Conservation (phyloP, 2,329 filamentous ascomycete species). For the Corynespora cassiicola region DNA sequence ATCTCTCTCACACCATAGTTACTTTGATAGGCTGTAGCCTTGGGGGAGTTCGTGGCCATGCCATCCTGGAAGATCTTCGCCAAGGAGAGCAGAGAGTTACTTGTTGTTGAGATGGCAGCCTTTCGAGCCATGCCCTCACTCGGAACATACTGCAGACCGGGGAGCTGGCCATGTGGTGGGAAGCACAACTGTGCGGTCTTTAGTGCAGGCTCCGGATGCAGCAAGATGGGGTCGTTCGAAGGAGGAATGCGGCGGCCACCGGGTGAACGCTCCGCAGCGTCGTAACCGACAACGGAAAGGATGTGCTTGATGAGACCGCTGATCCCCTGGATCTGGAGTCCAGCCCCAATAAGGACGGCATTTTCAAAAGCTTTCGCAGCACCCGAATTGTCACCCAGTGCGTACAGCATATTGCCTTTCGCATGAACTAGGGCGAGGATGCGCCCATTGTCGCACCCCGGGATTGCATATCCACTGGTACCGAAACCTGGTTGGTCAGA, state of each 20-base stretch:
- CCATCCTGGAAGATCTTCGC: constrained; percentile 98
- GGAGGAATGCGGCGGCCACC: constrained; percentile 33
- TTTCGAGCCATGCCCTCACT: constrained; percentile 74
- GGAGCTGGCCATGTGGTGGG: constrained; percentile 74
- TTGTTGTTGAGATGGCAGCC: constrained; percentile 88
- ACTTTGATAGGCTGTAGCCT: constrained; percentile 62
- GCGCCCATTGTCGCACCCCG: constrained; percentile 86
- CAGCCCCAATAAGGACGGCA: constrained; percentile 86
- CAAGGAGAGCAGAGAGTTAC: constrained; percentile 90
- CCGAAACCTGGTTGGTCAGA: constrained; percentile 66
- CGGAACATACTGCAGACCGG: constrained; percentile 74
- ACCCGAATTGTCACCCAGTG: constrained; percentile 78
- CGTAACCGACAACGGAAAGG: constrained; percentile 67
- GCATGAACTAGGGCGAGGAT: constrained; percentile 94
- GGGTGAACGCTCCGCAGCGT: constrained; percentile 40
- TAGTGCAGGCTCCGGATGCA: constrained; percentile 83
- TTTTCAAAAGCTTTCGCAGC: constrained; percentile 94
- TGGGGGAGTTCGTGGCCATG: constrained; percentile 75
- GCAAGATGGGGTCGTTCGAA: constrained; percentile 70
- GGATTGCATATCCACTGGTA: constrained; percentile 83
- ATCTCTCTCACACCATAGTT: constrained; percentile 88
- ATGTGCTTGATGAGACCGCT: constrained; percentile 80
- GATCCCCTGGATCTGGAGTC: constrained; percentile 73
- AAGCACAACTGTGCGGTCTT: constrained; percentile 86
- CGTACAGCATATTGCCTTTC: constrained; percentile 98